Conservation (phyloP, 1,139 yeast species). For the Nakaseomyces uthaithaninus region DNA sequence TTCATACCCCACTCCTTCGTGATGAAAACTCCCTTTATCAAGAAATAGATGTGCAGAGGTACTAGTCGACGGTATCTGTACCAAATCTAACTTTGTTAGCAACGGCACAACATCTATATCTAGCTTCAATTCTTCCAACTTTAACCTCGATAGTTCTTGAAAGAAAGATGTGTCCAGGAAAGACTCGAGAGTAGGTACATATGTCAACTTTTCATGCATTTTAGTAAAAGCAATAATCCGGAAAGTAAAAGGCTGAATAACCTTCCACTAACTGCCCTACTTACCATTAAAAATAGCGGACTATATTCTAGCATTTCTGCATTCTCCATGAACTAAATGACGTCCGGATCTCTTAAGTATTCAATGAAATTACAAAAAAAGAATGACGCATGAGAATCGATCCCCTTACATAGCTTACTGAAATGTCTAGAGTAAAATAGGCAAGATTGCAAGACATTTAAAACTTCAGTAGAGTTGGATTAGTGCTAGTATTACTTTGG, state of each 20-base stretch:
- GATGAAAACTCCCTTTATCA: slow-evolving; percentile 34
- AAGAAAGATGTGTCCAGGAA: slow-evolving; percentile 84
- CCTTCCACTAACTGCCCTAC: background rate
- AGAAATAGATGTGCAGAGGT: slow-evolving; percentile 34
- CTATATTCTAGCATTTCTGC: too few relatives aligned
- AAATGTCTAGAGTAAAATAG: too few relatives aligned
- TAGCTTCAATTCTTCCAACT: slow-evolving; percentile 27
- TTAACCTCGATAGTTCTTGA: slow-evolving; percentile 46
- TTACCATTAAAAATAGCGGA: too few relatives aligned
- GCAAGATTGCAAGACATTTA: too few relatives aligned
- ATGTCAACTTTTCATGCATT: slow-evolving; percentile 32
- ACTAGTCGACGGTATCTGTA: slow-evolving; percentile 38
- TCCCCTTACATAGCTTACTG: too few relatives aligned
- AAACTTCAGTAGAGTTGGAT: too few relatives aligned
- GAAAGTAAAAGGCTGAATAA: too few relatives aligned
- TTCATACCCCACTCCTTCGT: slow-evolving; percentile 10
- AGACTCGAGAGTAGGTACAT: slow-evolving; percentile 50
- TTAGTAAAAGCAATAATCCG: background rate
- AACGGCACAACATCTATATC: slow-evolving; percentile 28
- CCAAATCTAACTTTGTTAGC: slow-evolving; percentile 30
- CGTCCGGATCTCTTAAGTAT: too few relatives aligned
- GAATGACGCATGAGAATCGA: too few relatives aligned
- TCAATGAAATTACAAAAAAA: too few relatives aligned
- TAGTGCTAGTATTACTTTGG: too few relatives aligned
- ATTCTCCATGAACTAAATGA: too few relatives aligned